These are phyloP conservation scores for Penicillium macrosclerotiorum DNA, from an alignment of 495 filamentous ascomycete genomes.

Conservation along the genomic window DNA sequence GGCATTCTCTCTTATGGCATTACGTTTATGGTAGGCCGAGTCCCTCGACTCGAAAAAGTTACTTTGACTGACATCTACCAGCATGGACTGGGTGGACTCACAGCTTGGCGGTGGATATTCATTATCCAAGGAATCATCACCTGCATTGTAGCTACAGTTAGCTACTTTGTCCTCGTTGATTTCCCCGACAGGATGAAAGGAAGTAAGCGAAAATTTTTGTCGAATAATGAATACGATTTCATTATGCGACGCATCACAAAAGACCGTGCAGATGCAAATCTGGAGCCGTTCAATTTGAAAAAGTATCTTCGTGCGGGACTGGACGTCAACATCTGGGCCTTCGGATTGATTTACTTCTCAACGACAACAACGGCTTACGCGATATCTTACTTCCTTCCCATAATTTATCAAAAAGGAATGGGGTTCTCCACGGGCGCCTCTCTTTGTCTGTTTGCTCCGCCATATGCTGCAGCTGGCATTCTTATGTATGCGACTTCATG, in stretches of 20 bases:
- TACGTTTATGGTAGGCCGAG: conserved; percentile 47
- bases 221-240: conserved; percentile 40
- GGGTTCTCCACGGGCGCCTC: conserved; percentile 44
- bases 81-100: conserved; percentile 34
- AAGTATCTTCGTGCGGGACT: conserved; percentile 38
- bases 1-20: conserved; percentile 61
- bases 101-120: conserved; percentile 59
- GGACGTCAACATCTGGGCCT: conserved; percentile 57
- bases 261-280: conserved; percentile 50
- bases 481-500: conserved; percentile 47
- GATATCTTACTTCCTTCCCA: conserved; percentile 59
- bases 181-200: conserved; percentile 42
- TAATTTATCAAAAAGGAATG: conserved; percentile 43
- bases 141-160: conserved; percentile 27
- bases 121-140: conserved; percentile 52
- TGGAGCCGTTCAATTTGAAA: conserved; percentile 37
- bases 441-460: conserved; percentile 56
- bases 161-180: conserved; percentile 48
- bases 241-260: conserved; percentile 48
- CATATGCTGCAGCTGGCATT: conserved; percentile 52
- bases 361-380: conserved; percentile 35
- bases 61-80: neutral
- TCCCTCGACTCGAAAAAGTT: too few species aligned
- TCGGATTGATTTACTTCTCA: conserved; percentile 44
- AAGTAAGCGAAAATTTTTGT: conserved; percentile 37